Evolutionary conservation across 805 yeast species (phyloP).

Genomic region (Pichia scutulata): DNA sequence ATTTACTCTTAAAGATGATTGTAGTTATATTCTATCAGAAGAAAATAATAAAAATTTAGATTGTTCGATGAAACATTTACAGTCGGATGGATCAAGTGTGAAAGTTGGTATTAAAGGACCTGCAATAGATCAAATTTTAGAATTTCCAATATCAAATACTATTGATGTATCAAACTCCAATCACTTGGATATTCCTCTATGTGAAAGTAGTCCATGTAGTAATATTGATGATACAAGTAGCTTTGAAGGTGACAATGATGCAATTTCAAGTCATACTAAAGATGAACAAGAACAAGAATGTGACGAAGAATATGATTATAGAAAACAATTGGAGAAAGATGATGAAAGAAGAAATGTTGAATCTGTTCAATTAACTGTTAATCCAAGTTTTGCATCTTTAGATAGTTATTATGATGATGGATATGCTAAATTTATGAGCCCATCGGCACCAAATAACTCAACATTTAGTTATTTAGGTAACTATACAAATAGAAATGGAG

Average conservation of each 20-base stretch:
- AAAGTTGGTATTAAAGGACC: not conserved
- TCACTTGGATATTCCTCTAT: not conserved
- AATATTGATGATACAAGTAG: not conserved
- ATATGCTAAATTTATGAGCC: conserved; percentile 9
- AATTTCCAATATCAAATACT: not conserved
- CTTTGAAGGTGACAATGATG: not conserved
- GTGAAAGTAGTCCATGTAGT: not conserved
- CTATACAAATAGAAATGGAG: not conserved
- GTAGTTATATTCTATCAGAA: conserved; percentile 14
- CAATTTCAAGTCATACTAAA: not conserved
- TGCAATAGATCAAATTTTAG: not conserved
- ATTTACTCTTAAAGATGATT: conserved; percentile 9
- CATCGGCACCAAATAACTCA: not conserved
- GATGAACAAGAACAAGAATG: not conserved
- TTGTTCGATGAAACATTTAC: not conserved
- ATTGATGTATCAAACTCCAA: not conserved
- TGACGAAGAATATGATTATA: conserved; percentile 15
- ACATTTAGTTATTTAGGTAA: not conserved
- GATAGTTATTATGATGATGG: conserved; percentile 50
- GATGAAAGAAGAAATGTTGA: conserved; percentile 2
- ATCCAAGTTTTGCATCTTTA: conserved; percentile 71
- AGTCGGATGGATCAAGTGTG: not conserved
- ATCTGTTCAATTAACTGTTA: conserved; percentile 25
- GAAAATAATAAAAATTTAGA: conserved; percentile 5
- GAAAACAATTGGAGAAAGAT: conserved; percentile 14